These are phyloP conservation scores for Austroboletus sp. DNA, from an alignment of 1,284 basidiomycete species.

Conservation along the genomic window DNA sequence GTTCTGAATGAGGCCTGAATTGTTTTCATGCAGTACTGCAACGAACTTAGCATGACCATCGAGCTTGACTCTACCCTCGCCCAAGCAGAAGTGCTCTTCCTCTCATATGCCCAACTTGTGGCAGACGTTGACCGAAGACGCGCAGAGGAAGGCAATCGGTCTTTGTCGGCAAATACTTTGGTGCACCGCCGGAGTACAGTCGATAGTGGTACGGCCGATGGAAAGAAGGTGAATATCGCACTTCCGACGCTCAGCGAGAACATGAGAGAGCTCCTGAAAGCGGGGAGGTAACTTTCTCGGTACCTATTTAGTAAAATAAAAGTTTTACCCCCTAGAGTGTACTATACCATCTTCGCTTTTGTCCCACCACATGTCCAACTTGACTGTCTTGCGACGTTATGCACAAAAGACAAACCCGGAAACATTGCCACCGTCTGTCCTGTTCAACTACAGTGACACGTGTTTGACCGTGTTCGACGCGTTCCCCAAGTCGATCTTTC, in stretches of 20 bases:
- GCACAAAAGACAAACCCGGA: conserved; percentile 48
- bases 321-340: conserved; percentile 11
- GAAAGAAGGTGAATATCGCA: conserved; percentile 28
- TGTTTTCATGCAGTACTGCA: conserved; percentile 63
- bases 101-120: conserved; percentile 77
- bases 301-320: background rate
- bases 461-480: conserved; percentile 78
- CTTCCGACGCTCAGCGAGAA: conserved; percentile 48
- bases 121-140: conserved; percentile 79
- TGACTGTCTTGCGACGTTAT: conserved; percentile 58
- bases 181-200: conserved; percentile 24
- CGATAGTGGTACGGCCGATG: conserved; percentile 1
- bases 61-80: conserved; percentile 86
- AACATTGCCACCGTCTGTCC: conserved; percentile 52
- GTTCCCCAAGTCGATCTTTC: conserved; percentile 81
- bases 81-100: conserved; percentile 89
- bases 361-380: conserved; percentile 35
- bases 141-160: conserved; percentile 41
- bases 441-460: conserved; percentile 54
- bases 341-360: conserved; percentile 14
- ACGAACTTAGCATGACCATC: conserved; percentile 89
- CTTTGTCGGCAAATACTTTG: conserved; percentile 21
- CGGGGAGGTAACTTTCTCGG: conserved; percentile 31
- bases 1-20: background rate
- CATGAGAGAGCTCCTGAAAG: conserved; percentile 47